phyloP scores from a whole-genome alignment of 2,329 filamentous ascomycete species.

The Raffaelea deltoideospora region DNA sequence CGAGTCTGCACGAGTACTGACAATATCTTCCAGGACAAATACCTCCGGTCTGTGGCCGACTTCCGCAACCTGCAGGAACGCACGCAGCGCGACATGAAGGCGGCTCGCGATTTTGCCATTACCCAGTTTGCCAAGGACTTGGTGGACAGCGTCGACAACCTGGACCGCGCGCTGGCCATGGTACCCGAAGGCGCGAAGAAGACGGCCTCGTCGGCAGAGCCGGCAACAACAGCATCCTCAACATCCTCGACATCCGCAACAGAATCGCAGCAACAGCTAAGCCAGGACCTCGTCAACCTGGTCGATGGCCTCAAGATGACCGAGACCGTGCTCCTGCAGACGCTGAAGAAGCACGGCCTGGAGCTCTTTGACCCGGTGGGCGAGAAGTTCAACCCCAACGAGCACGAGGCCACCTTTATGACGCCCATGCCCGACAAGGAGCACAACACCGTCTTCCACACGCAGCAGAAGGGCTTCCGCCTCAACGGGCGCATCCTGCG shows the following conservation, averaged over 20 bases:
- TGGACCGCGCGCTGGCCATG: constrained; percentile 76
- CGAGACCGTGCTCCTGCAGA: constrained; percentile 71
- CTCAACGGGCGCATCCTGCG: constrained; percentile 81
- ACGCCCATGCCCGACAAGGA: constrained; percentile 76
- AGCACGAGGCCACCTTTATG: constrained; percentile 95
- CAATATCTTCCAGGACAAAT: constrained; percentile 67
- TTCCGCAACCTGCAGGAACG: constrained; percentile 97
- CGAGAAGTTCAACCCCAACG: constrained; percentile 89
- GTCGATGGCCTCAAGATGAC: constrained; percentile 94
- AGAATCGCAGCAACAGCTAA: no score
- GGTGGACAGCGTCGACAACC: constrained; percentile 89
- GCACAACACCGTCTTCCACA: constrained; percentile 77
- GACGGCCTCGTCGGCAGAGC: constrained; percentile 46
- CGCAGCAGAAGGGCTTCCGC: constrained; percentile 90
- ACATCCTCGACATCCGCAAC: no score
- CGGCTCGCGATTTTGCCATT: constrained; percentile 82
- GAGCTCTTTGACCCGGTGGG: constrained; percentile 72
- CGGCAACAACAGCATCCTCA: constrained; percentile 7
- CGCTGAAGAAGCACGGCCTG: constrained; percentile 85
- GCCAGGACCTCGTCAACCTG: constrained; percentile 60
- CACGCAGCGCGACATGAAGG: constrained; percentile 76
- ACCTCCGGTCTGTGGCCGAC: constrained; percentile 84
- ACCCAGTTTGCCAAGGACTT: constrained; percentile 92
- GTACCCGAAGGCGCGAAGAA: constrained; percentile 44
- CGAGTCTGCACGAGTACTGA: no score